These are phyloP conservation scores for Epichloe amarillans DNA, from an alignment of 2,329 filamentous ascomycete species.

Conservation along the genomic window DNA sequence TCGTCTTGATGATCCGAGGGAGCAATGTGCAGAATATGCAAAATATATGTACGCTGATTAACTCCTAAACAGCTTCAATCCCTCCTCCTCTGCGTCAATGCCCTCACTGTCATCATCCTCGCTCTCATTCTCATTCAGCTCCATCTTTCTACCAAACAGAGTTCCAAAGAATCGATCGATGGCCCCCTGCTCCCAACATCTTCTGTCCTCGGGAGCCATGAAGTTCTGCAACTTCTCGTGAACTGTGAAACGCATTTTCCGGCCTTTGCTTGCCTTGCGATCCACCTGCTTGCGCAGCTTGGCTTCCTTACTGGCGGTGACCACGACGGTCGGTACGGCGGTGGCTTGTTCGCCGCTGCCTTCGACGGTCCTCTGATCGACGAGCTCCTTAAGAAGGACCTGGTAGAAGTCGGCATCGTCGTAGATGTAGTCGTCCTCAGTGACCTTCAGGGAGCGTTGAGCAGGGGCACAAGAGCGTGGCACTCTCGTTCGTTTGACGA, in stretches of 20 bases:
- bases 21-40: conserved; percentile 7
- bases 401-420: conserved; percentile 96
- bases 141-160: conserved; percentile 57
- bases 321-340: conserved; percentile 41
- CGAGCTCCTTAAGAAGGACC: conserved; percentile 78
- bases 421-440: conserved; percentile 55
- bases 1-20: no score
- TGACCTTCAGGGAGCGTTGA: conserved; percentile 45
- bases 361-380: conserved; percentile 73
- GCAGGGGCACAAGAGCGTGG: conserved; percentile 66
- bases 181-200: conserved; percentile 66
- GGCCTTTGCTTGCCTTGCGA: conserved; percentile 85
- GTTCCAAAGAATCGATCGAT: conserved; percentile 67
- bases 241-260: conserved; percentile 87
- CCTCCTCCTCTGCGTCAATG: conserved; percentile 39
- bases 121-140: conserved; percentile 45
- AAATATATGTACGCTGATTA: background rate
- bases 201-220: conserved; percentile 81
- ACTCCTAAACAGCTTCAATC: conserved; percentile 38
- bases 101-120: conserved; percentile 38
- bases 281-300: conserved; percentile 79
- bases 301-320: conserved; percentile 58
- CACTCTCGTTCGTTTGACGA: conserved; percentile 54
- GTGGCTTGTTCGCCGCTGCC: conserved; percentile 35
- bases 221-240: conserved; percentile 98